phyloP scores from a whole-genome alignment of 257 asterid species.

The Hygrophila difformis region DNA sequence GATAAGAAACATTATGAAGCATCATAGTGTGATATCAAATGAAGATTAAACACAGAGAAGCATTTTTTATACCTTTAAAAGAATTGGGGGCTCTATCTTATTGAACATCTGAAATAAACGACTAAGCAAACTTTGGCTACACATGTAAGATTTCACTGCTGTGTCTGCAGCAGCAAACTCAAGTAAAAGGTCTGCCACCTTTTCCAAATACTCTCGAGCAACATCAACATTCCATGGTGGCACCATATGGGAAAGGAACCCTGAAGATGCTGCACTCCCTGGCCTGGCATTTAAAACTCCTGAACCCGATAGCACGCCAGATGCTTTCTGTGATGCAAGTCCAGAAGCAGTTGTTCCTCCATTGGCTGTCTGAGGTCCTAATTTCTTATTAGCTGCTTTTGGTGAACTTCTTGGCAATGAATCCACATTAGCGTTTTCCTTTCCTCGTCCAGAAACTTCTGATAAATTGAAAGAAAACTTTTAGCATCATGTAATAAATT shows the following conservation, averaged over 20 bases:
- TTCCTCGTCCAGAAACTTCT: constrained; percentile 91
- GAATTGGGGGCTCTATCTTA: constrained; percentile 92
- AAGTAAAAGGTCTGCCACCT: constrained; percentile 94
- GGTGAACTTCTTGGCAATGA: constrained; percentile 64
- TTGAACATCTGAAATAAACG: constrained; percentile 98
- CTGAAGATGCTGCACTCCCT: constrained; percentile 95
- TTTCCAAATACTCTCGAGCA: constrained; percentile 88
- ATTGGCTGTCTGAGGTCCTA: constrained; percentile 37
- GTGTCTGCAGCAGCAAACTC: constrained; percentile 95
- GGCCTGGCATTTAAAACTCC: constrained; percentile 96
- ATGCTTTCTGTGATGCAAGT: constrained; percentile 72
- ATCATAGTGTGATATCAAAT: constrained; percentile 5
- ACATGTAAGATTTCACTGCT: constrained; percentile 88
- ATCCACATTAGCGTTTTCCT: constrained; percentile 59
- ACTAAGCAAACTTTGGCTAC: constrained; percentile 93
- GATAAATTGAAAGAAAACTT: constrained; percentile 22
- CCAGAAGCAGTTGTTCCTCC: constrained; percentile 64
- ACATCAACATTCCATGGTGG: constrained; percentile 94
- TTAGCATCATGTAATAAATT: constrained; percentile 9
- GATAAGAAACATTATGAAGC: constrained; percentile 14
- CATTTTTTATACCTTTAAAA: constrained; percentile 57
- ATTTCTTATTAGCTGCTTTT: constrained; percentile 60
- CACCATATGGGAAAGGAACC: constrained; percentile 76
- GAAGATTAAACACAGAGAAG: constrained; percentile 4
- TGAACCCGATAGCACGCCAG: constrained; percentile 93